Percentiles rank a stretch among this genome's conserved stretches.
Conservation (phyloP, 345 rosid species). For the Syzygium aromaticum region DNA sequence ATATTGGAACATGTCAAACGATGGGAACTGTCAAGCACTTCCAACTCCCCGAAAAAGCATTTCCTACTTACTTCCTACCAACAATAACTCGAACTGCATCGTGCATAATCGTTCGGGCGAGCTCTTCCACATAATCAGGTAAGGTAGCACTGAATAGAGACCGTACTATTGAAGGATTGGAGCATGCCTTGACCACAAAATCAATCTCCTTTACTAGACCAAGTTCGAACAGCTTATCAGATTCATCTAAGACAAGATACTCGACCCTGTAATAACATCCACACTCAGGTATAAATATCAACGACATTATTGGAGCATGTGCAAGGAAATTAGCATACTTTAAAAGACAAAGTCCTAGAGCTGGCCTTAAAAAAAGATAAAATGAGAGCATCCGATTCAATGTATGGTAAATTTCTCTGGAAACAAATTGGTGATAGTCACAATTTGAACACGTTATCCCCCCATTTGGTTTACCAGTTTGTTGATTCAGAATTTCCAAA, state of each 20-base stretch:
- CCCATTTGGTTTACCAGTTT: neutral
- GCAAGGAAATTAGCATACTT: neutral
- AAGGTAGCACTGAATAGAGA: slow-evolving; percentile 95
- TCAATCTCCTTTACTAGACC: slow-evolving; percentile 87
- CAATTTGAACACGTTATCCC: neutral
- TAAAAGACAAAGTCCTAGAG: neutral
- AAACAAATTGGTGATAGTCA: neutral
- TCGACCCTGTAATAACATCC: slow-evolving; percentile 52
- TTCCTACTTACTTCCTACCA: slow-evolving; percentile 71
- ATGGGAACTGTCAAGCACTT: neutral
- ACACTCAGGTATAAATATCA: neutral
- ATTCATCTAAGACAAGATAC: slow-evolving; percentile 92
- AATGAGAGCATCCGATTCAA: neutral
- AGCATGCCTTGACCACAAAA: slow-evolving; percentile 81
- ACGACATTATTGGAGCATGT: neutral
- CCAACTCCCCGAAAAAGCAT: neutral
- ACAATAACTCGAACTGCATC: slow-evolving; percentile 93
- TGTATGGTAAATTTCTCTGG: neutral
- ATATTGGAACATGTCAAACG: neutral
- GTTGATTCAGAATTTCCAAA: neutral
- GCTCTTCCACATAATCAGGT: slow-evolving; percentile 92
- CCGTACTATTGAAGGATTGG: slow-evolving; percentile 77
- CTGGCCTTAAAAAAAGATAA: neutral
- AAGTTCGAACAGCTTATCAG: slow-evolving; percentile 93
- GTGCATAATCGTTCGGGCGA: slow-evolving; percentile 89